phyloP scores from a whole-genome alignment of 179 eudicot species.

The Carnegiea gigantea region DNA sequence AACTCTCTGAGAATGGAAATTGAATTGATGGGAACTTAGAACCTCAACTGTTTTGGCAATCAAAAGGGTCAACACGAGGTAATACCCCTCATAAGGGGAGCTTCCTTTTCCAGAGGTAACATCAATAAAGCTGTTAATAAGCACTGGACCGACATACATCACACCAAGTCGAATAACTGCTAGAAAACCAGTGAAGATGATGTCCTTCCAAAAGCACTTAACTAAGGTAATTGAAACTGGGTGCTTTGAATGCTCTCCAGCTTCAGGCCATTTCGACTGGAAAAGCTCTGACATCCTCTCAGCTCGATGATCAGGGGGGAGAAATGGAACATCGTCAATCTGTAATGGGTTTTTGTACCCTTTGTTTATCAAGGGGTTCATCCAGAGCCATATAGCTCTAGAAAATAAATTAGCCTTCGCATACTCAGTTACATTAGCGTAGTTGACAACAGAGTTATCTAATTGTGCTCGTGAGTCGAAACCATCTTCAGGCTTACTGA shows the following conservation, averaged over 20 bases:
- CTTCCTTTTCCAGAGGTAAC: slow-evolving; percentile 68
- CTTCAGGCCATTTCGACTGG: slow-evolving; percentile 72
- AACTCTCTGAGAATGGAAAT: slow-evolving; percentile 74
- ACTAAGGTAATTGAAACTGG: slow-evolving; percentile 70
- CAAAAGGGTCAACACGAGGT: slow-evolving; percentile 64
- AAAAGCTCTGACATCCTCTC: slow-evolving; percentile 72
- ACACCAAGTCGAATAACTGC: slow-evolving; percentile 74
- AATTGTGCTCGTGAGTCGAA: slow-evolving; percentile 5
- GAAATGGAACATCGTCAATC: slow-evolving; percentile 66
- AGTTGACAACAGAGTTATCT: background rate
- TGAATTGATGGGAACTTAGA: slow-evolving; percentile 73
- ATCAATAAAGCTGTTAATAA: slow-evolving; percentile 66
- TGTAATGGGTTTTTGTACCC: slow-evolving; percentile 66
- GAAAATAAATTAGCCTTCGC: slow-evolving; percentile 68
- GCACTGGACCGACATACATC: slow-evolving; percentile 77
- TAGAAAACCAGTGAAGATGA: slow-evolving; percentile 65
- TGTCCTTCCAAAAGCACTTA: slow-evolving; percentile 79
- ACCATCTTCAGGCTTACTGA: slow-evolving; percentile 19
- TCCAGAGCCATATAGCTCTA: slow-evolving; percentile 78
- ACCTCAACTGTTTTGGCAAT: slow-evolving; percentile 72
- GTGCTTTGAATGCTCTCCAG: slow-evolving; percentile 56
- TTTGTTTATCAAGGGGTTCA: slow-evolving; percentile 70
- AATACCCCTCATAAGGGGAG: slow-evolving; percentile 82
- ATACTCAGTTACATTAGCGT: slow-evolving; percentile 46
- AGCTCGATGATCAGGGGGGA: slow-evolving; percentile 72